These are phyloP conservation scores for Capsicum pubescens DNA, from an alignment of 257 asterid species.

Conservation along the genomic window DNA sequence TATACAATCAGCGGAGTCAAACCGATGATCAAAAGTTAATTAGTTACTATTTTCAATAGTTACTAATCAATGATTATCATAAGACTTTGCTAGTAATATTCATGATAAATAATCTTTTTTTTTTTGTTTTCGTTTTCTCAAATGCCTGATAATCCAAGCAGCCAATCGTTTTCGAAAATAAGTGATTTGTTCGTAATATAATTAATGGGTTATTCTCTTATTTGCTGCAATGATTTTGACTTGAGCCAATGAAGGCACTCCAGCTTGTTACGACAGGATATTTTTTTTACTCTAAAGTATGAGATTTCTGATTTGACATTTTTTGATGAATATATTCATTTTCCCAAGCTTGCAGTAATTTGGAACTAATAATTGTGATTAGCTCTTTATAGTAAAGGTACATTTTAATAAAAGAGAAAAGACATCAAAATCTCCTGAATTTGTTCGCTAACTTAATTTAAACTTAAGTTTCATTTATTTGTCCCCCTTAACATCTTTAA, in stretches of 20 bases:
- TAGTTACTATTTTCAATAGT: too few relatives aligned
- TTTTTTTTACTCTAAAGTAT: neutral
- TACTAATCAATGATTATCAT: too few relatives aligned
- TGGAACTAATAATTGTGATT: neutral
- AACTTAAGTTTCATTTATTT: too few relatives aligned
- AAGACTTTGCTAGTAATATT: neutral
- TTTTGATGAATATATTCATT: neutral
- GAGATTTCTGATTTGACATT: neutral
- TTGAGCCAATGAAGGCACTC: constrained; percentile 22
- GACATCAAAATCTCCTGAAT: too few relatives aligned
- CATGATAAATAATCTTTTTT: neutral
- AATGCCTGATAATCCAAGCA: constrained; percentile 53
- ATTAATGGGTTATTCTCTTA: constrained; percentile 36
- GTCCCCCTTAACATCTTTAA: too few relatives aligned
- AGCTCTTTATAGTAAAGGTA: neutral
- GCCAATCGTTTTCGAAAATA: constrained; percentile 40
- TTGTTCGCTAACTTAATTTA: too few relatives aligned
- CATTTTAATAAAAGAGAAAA: too few relatives aligned
- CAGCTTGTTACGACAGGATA: neutral
- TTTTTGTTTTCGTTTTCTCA: neutral
- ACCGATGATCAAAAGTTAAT: too few relatives aligned
- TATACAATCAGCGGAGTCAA: too few relatives aligned
- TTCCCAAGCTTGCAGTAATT: neutral
- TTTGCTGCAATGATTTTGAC: neutral
- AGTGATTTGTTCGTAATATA: constrained; percentile 19